Base-by-base conservation (phyloP, 2,329 filamentous ascomycete genomes). In the Fusarium udum region DNA sequence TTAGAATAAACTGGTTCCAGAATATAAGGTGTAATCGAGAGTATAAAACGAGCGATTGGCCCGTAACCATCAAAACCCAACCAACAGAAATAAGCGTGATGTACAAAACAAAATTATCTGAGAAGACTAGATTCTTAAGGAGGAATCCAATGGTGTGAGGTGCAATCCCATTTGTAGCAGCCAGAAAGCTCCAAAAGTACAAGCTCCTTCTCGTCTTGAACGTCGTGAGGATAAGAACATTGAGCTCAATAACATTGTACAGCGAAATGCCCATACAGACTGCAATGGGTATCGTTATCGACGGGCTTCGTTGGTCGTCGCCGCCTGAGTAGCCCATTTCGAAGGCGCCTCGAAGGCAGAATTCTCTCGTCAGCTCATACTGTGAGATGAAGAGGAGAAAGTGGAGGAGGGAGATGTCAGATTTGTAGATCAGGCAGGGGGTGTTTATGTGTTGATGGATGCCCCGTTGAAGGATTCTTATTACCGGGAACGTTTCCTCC, bases 1-100 rank as follows among this genome's bases (percentile, higher is more conserved):
- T 84, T 1, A 91, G 81, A 9, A 86, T 78, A 4, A 79, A 36
- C 83, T 71, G 83, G 14, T 88, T 87, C 28, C 85, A 85, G 15
- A 89, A 82, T 11, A 92, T 84, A 2, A 92, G 83, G 75, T 91
- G 89, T 2, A 92, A 83, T 11, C 90, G 86, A 1, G 89, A 91
- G 81, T 89, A 92, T 6, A 92, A 82, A 4, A 92, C 89, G 18
- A 91, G 75, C 0, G 87, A 87, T 76, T 91, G 88, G 0, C 89
- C 90, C 0, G 88, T 90, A 0, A 92, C 85, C 87, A 91, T 90
- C 4, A 74, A 51, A 34, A 74, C 75, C 79, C 80, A 82, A 4
- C 79, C 79, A 26, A 78, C 52, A 24, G 79, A 64, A 20, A 80
- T 78, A 22, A 80, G 62, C 4, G 78, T 80, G 18, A 78, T 74